Evolutionary conservation across 805 yeast genomes (phyloP), one percentile per base, ranked within the genome.

Genomic region (Metschnikowia shivogae): DNA sequence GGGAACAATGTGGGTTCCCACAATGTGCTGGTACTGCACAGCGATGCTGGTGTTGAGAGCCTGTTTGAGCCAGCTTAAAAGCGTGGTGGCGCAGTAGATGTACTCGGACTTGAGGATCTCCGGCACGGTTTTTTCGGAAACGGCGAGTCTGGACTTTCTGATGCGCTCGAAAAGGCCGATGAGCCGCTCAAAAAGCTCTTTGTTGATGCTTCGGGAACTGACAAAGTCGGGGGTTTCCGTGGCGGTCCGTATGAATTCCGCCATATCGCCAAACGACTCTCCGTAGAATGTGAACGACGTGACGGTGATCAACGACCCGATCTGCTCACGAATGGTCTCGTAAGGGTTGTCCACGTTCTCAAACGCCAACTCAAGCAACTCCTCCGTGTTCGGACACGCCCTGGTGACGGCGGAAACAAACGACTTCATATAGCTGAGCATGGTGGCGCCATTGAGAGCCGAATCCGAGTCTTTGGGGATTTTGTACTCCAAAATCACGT

Each of bases 321-420:
- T 67, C 41, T 81, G 81, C 17, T 76, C 80, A 19, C 96, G 72
- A 5, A 90, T 89, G 9, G 80, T 78, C 45, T 82, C 83, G 58
- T 86, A 86, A 5, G 86, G 84, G 59, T 87, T 89, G 36, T 77
- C 70, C 34, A 84, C 60, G 27, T 76, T 69, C 1, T 61, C 61
- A 54, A 80, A 66, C 47, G 83, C 65, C 50, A 75, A 61, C 0
- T 72, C 62, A 36, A 66, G 43, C 19, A 80, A 55, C 2, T 61
- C 63, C 6, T 73, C 77, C n/a, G 79, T 68, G 20, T 73, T 62
- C 13, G 79, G 78, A 44, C 75, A 76, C 47, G 77, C 73, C 79
- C 84, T 80, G 1, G 78, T 76, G 9, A 74, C 53, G n/a, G 76
- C 62, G 2, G 77, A 64, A 13, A 82, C 56, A 36, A 75, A 62